Conservation (phyloP, 306 rosid genomes). For the Ammopiptanthus mongolicus region DNA sequence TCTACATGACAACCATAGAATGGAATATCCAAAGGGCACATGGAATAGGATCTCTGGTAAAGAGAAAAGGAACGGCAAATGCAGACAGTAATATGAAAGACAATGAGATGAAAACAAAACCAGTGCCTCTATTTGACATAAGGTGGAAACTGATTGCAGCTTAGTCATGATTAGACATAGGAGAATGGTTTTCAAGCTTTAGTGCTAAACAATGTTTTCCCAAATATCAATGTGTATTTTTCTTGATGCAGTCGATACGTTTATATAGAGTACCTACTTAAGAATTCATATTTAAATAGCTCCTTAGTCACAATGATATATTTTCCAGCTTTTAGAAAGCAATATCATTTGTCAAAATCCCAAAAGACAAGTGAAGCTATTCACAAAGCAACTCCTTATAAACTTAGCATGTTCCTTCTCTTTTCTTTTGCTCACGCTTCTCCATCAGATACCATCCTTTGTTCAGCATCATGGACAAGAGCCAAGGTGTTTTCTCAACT, state of each 20-base stretch:
- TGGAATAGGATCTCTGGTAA: not conserved
- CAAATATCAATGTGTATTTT: conserved; percentile 20
- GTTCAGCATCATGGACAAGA: conserved; percentile 30
- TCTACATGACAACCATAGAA: not conserved
- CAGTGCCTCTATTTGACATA: not conserved
- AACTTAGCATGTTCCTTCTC: not conserved
- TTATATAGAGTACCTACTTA: not conserved
- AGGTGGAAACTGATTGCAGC: not conserved
- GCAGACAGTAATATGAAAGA: not conserved
- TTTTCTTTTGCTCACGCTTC: not conserved
- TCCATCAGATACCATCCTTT: not conserved
- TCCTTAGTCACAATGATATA: conserved; percentile 12
- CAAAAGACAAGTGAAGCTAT: conserved; percentile 7
- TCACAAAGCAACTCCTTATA: not conserved
- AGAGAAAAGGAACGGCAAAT: not conserved
- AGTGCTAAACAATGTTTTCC: conserved; percentile 1
- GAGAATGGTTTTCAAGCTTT: not conserved
- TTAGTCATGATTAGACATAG: not conserved
- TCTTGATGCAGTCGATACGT: conserved; percentile 1
- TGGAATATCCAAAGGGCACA: conserved; percentile 4
- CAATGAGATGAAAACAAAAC: not conserved
- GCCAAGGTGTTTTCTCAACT: conserved; percentile 29
- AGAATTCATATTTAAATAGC: not conserved
- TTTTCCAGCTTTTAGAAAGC: conserved; percentile 15
- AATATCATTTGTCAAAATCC: conserved; percentile 11